Conservation (phyloP, 2,329 filamentous ascomycete genomes). For the Hymenoscyphus repandus region DNA sequence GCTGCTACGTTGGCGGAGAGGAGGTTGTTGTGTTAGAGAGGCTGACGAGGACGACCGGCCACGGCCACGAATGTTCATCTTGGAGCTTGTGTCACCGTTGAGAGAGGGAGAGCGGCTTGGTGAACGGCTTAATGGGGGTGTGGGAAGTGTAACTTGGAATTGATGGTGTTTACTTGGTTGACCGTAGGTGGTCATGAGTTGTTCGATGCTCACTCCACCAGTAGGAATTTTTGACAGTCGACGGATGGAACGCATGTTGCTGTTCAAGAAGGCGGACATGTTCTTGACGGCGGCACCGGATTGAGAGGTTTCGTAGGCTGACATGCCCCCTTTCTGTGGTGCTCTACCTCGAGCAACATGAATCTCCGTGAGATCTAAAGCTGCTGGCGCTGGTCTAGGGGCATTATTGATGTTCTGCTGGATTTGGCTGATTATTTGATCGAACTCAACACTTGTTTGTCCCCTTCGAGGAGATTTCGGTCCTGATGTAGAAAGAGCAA, state of each 20-base stretch:
- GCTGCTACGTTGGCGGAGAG: background rate
- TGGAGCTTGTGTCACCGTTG: background rate
- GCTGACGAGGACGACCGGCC: background rate
- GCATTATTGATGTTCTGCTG: slow-evolving; percentile 33
- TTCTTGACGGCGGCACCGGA: slow-evolving; percentile 38
- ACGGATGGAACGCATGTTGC: slow-evolving; percentile 39
- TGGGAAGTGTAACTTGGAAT: slow-evolving; percentile 1
- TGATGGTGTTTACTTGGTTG: background rate
- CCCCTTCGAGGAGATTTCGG: slow-evolving; percentile 20
- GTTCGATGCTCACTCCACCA: slow-evolving; percentile 13
- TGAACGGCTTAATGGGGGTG: slow-evolving; percentile 4
- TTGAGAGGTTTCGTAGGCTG: slow-evolving; percentile 38
- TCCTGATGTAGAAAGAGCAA: slow-evolving; percentile 26
- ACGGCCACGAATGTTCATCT: background rate
- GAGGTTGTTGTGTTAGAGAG: background rate
- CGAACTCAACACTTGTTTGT: slow-evolving; percentile 38
- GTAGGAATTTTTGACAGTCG: slow-evolving; percentile 37
- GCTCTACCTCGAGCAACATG: slow-evolving; percentile 34
- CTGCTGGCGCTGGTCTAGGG: slow-evolving; percentile 16
- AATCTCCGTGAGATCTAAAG: slow-evolving; percentile 37
- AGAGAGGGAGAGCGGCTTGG: slow-evolving; percentile 1
- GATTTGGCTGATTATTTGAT: slow-evolving; percentile 40
- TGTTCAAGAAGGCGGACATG: slow-evolving; percentile 41
- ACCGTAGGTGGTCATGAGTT: slow-evolving; percentile 17
- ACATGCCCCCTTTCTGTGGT: slow-evolving; percentile 28